Evolutionary conservation across 208 protist species (phyloP), one percentile per base, ranked within the genome.

Genomic region (Phytomonas francai): DNA sequence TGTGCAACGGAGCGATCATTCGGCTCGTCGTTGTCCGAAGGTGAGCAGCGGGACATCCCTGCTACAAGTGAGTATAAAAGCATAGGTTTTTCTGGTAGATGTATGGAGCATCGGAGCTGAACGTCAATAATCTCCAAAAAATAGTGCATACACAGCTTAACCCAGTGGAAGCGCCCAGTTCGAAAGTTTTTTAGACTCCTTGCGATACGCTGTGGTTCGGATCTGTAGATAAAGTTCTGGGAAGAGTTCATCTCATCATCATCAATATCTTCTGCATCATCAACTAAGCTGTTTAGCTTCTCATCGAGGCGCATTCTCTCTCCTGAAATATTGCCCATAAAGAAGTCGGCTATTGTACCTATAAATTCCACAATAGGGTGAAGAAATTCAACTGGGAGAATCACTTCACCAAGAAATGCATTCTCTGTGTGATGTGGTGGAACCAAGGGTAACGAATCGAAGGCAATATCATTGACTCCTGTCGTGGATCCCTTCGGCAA

Each of bases 101-200:
- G 60, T 61, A 69, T 32, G 2, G 81, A 74, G 32, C 61, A 72
- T 36, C 84, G 76, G 14, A 87, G 66, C 39, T 84, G 71, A 0
- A 83, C 73, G 62, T 87, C 82, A 29, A 87, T 63, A 51, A 87
- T 73, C 59, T 84, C 82, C 0, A 87, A 66, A 57, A 80, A 84
- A 64, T 87, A 87, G 70, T 87, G 82, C n/a, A 87, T 73, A 11
- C 78, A 79, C 68, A 80, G 68, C 67, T 84, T 79, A 66, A 77
- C 74, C 78, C 73, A 84, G 51, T 54, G 45, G 45, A 54, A 54
- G 45, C 25, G 5, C 19, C 45, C 19, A 22, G 16, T 25, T 54
- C 45, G 19, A 25, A 54, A 25, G 45, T 25, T 25, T 3, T 22
- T 25, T 54, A 54, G 19, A 25, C 45, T 54, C 45, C 19, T 54